Conservation (phyloP, 352 stramenopile genomes). For the Pythium phragmiticola region DNA sequence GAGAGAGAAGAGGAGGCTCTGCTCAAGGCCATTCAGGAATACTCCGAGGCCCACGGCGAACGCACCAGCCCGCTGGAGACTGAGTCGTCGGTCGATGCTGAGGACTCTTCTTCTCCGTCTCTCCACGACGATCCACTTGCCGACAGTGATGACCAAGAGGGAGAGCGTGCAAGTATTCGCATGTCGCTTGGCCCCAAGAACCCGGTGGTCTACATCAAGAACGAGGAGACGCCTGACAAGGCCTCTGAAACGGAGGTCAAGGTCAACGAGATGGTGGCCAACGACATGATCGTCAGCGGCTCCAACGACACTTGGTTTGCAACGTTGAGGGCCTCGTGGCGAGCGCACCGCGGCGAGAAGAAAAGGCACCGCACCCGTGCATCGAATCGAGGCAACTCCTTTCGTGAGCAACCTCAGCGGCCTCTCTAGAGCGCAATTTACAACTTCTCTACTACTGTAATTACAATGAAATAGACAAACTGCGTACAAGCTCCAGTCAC, state of each 20-base stretch:
- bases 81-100: background rate
- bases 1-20: slow-evolving; percentile 19
- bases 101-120: background rate
- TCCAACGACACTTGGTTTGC: slow-evolving; percentile 1
- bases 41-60: slow-evolving; percentile 6
- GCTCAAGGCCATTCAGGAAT: slow-evolving; percentile 11
- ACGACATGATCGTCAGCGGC: background rate
- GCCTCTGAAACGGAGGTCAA: too few species aligned
- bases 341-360: slow-evolving; percentile 1
- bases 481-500: too few species aligned
- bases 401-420: background rate
- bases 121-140: background rate
- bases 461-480: too few species aligned
- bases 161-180: background rate
- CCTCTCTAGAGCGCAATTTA: too few species aligned
- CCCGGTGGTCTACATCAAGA: slow-evolving; percentile 19
- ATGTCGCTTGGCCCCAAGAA: background rate
- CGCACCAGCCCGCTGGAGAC: background rate
- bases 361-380: background rate
- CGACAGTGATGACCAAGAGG: background rate
- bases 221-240: background rate
- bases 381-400: background rate
- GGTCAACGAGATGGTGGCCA: background rate
- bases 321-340: slow-evolving; percentile 12
- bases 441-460: too few species aligned